Base-by-base conservation (phyloP, 2,329 filamentous ascomycete genomes). In the Calonectria leucothoes region DNA sequence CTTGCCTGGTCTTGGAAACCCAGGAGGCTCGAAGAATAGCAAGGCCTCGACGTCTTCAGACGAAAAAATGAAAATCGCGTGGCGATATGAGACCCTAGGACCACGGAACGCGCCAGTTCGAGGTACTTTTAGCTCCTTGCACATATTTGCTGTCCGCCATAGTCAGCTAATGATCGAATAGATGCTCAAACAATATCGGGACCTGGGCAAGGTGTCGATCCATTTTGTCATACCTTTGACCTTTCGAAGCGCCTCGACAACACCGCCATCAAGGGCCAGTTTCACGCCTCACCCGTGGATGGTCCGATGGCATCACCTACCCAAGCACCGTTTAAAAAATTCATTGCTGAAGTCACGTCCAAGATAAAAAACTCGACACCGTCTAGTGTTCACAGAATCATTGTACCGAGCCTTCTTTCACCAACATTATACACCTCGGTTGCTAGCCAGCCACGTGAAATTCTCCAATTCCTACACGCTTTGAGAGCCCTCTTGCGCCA, bases 31-130 rank as follows among this genome's bases (percentile, higher is more conserved):
- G 65, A 87, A 80, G 84, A 82, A 81, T 51, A 73, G 77, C 78
- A 86, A 83, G 69, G 78, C 88, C 37, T 86, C 88, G 48, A 69
- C 81, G 20, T 77, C 82, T 3, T 80, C 84, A 2, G 88, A 89
- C 17, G 94, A 96, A 75, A 96, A 93, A 84, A 98, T 99, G 97
- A 98, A 98, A 87, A 99, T 99, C 87, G 97, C 97, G 4, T 99
- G 97, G 97, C 91, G 97, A 83, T 99, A 99, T 85, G 96, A 98
- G 84, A 91, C 92, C 39, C 85, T 98, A 67, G 94, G 94, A 20
- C 93, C 84, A 69, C 78, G 94, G 76, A 93, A 92, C 78, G 92
- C 92, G 51, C 89, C 88, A 72, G 85, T 88, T 66, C 89, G 91
- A 92, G 92, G 93, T 94, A 88, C 85, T 90, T 82, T n/a, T 35